phyloP scores from a whole-genome alignment of 371 early-diverging fungal genomes.

The Chytridium lagenaria region DNA sequence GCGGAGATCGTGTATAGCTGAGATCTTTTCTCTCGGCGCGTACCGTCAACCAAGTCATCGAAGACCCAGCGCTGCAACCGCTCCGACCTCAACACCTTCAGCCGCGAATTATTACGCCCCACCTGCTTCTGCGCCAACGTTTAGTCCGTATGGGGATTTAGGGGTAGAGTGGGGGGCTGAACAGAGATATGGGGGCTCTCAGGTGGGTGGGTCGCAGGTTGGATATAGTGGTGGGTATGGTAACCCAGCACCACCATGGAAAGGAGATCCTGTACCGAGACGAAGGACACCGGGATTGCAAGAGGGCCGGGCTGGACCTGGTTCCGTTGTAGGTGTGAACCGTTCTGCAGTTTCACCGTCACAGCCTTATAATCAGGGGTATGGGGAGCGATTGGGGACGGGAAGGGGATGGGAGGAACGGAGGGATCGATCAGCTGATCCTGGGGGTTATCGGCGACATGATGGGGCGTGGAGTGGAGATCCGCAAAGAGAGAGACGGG shows the following conservation, averaged over 20 bases:
- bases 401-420: not conserved
- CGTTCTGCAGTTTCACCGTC: not conserved
- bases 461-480: no score
- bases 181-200: not conserved
- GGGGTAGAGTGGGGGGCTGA: not conserved
- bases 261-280: not conserved
- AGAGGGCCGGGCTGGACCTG: constrained; percentile 6
- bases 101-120: not conserved
- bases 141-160: not conserved
- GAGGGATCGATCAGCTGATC: no score
- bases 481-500: no score
- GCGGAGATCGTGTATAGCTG: no score
- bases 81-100: not conserved
- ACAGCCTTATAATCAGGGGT: not conserved
- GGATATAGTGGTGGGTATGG: not conserved
- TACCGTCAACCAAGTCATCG: not conserved
- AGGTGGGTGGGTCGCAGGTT: no score
- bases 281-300: not conserved
- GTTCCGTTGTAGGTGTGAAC: not conserved
- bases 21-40: constrained; percentile 14
- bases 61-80: not conserved
- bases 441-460: no score
- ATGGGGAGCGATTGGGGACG: not conserved
- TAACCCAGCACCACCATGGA: not conserved
- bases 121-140: constrained; percentile 6